phyloP scores from a whole-genome alignment of 768 basidiomycete genomes.

The Boletus pseudopeckii region DNA sequence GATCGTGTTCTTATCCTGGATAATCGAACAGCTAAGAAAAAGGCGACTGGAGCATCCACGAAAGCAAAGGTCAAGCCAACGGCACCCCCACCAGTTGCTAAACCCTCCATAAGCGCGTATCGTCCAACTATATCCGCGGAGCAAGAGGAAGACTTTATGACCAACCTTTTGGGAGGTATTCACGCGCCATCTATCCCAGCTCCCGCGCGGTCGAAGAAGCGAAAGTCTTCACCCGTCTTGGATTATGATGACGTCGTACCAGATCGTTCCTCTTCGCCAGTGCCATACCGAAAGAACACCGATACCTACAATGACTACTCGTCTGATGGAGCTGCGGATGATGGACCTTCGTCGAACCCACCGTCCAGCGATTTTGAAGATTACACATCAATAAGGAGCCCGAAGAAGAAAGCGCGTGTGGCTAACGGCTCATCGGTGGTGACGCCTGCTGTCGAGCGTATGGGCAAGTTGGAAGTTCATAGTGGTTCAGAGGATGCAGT shows the following conservation, averaged over 20 bases:
- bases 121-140: constrained; percentile 70
- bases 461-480: constrained; percentile 58
- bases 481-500: constrained; percentile 48
- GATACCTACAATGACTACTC: constrained; percentile 38
- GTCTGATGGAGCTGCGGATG: constrained; percentile 30
- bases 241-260: constrained; percentile 33
- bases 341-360: constrained; percentile 17
- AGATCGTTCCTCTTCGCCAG: constrained; percentile 38
- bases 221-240: constrained; percentile 57
- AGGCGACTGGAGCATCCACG: constrained; percentile 6
- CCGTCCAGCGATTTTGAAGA: constrained; percentile 57
- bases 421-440: constrained; percentile 41
- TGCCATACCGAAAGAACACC: constrained; percentile 32
- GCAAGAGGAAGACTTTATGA: constrained; percentile 90
- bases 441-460: constrained; percentile 53
- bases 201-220: constrained; percentile 49
- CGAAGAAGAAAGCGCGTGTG: constrained; percentile 59
- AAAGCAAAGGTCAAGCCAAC: constrained; percentile 44
- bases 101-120: constrained; percentile 75
- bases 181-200: constrained; percentile 46
- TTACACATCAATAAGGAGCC: constrained; percentile 48
- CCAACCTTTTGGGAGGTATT: constrained; percentile 68
- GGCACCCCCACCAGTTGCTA: constrained; percentile 45
- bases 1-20: constrained; percentile 3
- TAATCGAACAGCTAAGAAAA: constrained; percentile 28